Evolutionary conservation across 2,329 filamentous ascomycete species (phyloP), one percentile per base, ranked within the genome.

Genomic region (Botrytis galanthina): DNA sequence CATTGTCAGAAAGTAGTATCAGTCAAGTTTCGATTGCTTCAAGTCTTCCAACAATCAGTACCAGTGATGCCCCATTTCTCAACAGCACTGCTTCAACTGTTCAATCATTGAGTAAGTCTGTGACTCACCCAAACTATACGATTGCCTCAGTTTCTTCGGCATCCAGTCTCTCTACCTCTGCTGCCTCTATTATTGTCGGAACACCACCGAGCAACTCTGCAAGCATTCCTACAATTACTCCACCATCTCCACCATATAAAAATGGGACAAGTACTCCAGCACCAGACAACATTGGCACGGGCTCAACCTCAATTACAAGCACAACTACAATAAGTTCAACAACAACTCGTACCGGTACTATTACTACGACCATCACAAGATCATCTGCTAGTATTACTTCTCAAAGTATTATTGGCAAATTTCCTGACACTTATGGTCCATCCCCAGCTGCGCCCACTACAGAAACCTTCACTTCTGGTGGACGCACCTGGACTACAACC

Each of bases 401-500:
- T 57, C 70, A 72, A 59, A 57, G 61, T 20, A 12, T 72, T 26
- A 57, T 72, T n/a, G 70, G 61, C 29, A 72, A 72, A 42, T 22
- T 67, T 57, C 44, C 61, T 18, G 10, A 20, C 2, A 57, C 42
- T 64, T 44, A 26, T 26, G 35, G n/a, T 32, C n/a, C 29, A 37
- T n/a, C 37, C 26, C 26, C 29, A 26, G n/a, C 32, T 44, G 44
- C 26, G 22, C 22, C n/a, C 8, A 59, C 37, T 3, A 72, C 29
- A 18, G 70, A 67, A n/a, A 72, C 37, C 5, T 54, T 72, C 29
- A 72, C 70, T 37, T 67, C 70, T 32, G 61, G 70, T 32, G 46
- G 61, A 42, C 66, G 70, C 32, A 72, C 46, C 6, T 72, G 61
- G 60, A 67, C 61, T 20, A 72, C 61, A n/a, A 72, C 70, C 9